phyloP scores from a whole-genome alignment of 768 basidiomycete species.

The Suillus fuscotomentosus region DNA sequence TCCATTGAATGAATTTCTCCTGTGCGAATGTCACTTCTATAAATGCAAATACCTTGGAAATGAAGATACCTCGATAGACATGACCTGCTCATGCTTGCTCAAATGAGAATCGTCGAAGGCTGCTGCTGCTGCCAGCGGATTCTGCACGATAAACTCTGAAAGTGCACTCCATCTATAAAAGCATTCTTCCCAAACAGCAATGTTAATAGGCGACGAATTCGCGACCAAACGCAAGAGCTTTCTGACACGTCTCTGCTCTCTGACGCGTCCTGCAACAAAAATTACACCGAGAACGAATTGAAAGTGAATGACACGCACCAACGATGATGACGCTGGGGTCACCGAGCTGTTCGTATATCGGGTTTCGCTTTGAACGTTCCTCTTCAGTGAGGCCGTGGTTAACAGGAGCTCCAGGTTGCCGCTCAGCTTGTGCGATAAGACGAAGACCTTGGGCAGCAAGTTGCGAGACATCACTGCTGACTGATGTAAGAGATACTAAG shows the following conservation, averaged over 20 bases:
- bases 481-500: constrained; percentile 68
- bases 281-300: constrained; percentile 6
- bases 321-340: constrained; percentile 70
- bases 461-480: constrained; percentile 63
- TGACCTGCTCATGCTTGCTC: constrained; percentile 35
- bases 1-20: constrained; percentile 82
- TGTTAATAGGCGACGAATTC: constrained; percentile 61
- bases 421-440: constrained; percentile 64
- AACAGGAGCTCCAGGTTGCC: constrained; percentile 55
- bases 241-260: constrained; percentile 77
- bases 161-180: constrained; percentile 73
- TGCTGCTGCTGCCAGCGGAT: constrained; percentile 31
- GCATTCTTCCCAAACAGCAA: constrained; percentile 82
- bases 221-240: constrained; percentile 65
- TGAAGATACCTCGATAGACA: constrained; percentile 36
- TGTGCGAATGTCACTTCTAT: constrained; percentile 24
- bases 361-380: constrained; percentile 64
- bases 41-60: background rate
- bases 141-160: constrained; percentile 54
- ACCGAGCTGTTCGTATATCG: constrained; percentile 76
- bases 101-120: constrained; percentile 35
- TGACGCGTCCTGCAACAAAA: constrained; percentile 57
- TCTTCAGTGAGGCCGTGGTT: constrained; percentile 54
- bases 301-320: constrained; percentile 43
- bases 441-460: constrained; percentile 70